phyloP scores from a whole-genome alignment of 257 asterid species.

The Nicotiana paniculata region DNA sequence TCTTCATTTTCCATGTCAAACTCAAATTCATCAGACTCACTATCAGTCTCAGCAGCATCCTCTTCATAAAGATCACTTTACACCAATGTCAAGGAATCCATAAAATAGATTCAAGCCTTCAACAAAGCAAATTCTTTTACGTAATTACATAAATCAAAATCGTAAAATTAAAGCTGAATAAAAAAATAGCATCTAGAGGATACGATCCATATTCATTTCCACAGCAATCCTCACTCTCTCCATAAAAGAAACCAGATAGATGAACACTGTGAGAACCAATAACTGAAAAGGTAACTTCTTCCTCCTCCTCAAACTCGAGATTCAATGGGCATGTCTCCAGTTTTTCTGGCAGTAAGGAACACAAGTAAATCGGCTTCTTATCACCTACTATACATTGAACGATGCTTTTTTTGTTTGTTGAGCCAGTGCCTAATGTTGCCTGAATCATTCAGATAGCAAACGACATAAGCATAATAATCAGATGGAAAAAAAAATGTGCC shows the following conservation, averaged over 20 bases:
- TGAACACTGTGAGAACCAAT: constrained; percentile 71
- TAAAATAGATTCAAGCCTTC: neutral
- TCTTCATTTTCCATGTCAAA: constrained; percentile 44
- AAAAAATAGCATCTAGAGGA: constrained; percentile 32
- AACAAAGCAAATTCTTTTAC: neutral
- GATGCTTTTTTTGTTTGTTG: constrained; percentile 50
- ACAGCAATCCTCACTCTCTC: constrained; percentile 32
- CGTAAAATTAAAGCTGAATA: neutral
- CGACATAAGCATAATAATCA: neutral
- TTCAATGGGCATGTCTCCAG: constrained; percentile 69
- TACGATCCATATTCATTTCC: constrained; percentile 50
- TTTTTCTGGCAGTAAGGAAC: constrained; percentile 65
- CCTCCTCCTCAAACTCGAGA: constrained; percentile 86
- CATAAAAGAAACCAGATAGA: constrained; percentile 84
- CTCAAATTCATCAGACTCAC: constrained; percentile 43
- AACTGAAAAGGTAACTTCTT: constrained; percentile 64
- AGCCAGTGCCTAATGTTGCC: constrained; percentile 79
- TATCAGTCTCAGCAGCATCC: constrained; percentile 26
- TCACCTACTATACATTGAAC: constrained; percentile 81
- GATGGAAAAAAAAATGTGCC: neutral
- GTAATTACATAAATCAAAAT: neutral
- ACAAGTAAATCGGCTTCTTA: constrained; percentile 63
- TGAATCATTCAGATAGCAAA: constrained; percentile 17
- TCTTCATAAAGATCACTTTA: constrained; percentile 46
- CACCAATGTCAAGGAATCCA: constrained; percentile 40